Conservation (phyloP, 371 early-diverging fungal species). For the Circinella umbellata region DNA sequence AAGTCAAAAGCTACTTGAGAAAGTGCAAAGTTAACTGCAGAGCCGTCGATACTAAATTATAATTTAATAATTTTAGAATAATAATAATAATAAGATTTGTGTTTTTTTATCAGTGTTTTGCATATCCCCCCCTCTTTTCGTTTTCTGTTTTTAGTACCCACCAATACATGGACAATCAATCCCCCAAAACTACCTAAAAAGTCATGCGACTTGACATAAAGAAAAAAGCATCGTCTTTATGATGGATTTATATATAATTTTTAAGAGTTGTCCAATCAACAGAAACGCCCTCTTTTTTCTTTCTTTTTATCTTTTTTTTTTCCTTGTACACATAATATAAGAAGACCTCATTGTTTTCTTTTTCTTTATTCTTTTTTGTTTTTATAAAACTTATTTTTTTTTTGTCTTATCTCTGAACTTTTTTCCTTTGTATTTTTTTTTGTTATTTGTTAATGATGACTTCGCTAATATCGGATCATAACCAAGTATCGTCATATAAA, state of each 20-base stretch:
- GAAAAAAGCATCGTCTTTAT: neutral
- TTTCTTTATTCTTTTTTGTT: neutral
- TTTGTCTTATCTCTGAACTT: too few relatives aligned
- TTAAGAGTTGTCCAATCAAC: neutral
- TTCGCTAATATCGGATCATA: too few relatives aligned
- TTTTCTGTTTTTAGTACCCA: neutral
- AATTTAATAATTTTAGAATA: neutral
- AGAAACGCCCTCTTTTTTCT: constrained; percentile 2
- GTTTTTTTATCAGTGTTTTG: neutral
- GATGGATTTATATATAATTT: neutral
- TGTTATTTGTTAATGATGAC: too few relatives aligned
- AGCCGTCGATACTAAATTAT: constrained; percentile 34
- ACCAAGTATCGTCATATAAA: too few relatives aligned
- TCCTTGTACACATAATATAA: neutral
- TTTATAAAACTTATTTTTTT: neutral
- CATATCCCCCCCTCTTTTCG: neutral
- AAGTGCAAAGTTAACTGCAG: constrained; percentile 48
- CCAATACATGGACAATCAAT: neutral
- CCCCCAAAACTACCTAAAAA: neutral
- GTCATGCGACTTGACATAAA: constrained; percentile 7
- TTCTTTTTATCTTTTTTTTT: neutral
- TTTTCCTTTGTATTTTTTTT: too few relatives aligned
- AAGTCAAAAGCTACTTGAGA: constrained; percentile 78
- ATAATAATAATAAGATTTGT: too few relatives aligned
- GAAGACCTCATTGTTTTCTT: neutral